Conservation (phyloP, 345 rosid genomes). For the Lumnitzera littorea region DNA sequence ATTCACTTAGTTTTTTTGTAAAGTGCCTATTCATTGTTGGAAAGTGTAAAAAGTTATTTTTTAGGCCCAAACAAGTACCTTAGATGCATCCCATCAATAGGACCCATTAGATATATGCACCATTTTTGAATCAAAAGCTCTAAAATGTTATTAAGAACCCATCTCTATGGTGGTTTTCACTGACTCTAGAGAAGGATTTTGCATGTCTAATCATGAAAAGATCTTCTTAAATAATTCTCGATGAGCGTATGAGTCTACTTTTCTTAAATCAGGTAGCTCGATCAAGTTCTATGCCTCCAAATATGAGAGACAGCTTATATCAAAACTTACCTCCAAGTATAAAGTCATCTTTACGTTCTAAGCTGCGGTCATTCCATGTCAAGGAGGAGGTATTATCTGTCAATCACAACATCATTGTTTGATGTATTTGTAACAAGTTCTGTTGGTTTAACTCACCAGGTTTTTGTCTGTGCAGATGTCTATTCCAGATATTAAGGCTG, state of each 20-base stretch:
- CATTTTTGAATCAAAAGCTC: too few relatives aligned
- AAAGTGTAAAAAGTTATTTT: too few relatives aligned
- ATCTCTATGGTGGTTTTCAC: too few relatives aligned
- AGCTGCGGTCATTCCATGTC: conserved; percentile 48
- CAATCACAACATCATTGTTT: background rate
- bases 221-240: too few relatives aligned
- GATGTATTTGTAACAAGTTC: background rate
- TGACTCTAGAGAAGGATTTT: too few relatives aligned
- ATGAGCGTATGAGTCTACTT: conserved; percentile 8
- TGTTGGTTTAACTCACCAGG: conserved; percentile 1
- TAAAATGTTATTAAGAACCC: too few relatives aligned
- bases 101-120: too few relatives aligned
- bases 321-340: conserved; percentile 75
- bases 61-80: too few relatives aligned
- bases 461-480: conserved; percentile 49
- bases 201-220: too few relatives aligned
- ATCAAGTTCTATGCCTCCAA: conserved; percentile 77
- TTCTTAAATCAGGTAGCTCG: conserved; percentile 50
- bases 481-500: conserved; percentile 71
- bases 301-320: conserved; percentile 75
- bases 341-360: conserved; percentile 62
- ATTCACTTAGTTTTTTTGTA: too few relatives aligned
- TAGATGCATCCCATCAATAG: too few relatives aligned
- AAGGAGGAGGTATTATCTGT: conserved; percentile 43
- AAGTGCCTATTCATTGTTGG: too few relatives aligned